Evolutionary conservation across 495 filamentous ascomycete species (phyloP).

Genomic region (Aspergillus steynii): DNA sequence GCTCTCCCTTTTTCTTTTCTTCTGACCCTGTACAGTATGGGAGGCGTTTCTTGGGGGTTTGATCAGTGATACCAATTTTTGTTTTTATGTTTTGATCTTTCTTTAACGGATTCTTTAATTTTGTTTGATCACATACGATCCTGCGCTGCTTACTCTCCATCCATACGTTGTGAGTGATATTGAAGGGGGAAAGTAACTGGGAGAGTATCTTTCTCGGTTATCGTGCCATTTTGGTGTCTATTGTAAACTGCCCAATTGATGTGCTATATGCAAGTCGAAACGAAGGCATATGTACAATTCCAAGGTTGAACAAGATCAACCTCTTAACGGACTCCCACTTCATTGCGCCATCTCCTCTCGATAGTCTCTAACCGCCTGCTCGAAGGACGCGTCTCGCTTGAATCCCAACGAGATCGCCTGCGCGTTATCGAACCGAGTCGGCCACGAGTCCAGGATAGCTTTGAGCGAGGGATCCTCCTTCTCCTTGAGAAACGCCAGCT

Average conservation of each 20-base stretch:
- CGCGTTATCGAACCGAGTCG: slow-evolving; percentile 62
- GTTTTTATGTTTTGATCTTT: neutral
- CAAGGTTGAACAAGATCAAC: neutral
- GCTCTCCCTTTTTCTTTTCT: neutral
- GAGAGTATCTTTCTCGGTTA: too few relatives aligned
- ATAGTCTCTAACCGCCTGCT: slow-evolving; percentile 57
- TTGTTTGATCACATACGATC: neutral
- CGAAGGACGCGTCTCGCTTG: slow-evolving; percentile 55
- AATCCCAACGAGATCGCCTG: slow-evolving; percentile 60
- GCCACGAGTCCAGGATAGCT: slow-evolving; percentile 68
- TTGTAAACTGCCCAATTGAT: neutral
- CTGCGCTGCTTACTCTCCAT: too few relatives aligned
- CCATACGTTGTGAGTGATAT: too few relatives aligned
- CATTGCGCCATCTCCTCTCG: slow-evolving; percentile 31
- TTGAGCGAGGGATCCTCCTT: slow-evolving; percentile 59
- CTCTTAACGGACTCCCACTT: neutral
- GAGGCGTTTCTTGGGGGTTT: neutral
- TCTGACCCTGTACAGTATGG: neutral
- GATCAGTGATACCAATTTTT: neutral
- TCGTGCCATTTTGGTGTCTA: too few relatives aligned
- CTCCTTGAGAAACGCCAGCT: slow-evolving; percentile 59
- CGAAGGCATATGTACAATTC: neutral
- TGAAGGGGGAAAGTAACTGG: too few relatives aligned
- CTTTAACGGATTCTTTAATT: neutral
- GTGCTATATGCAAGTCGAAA: neutral